These are phyloP conservation scores for Pistacia integerrima DNA, from an alignment of 345 rosid genomes.

Conservation along the genomic window DNA sequence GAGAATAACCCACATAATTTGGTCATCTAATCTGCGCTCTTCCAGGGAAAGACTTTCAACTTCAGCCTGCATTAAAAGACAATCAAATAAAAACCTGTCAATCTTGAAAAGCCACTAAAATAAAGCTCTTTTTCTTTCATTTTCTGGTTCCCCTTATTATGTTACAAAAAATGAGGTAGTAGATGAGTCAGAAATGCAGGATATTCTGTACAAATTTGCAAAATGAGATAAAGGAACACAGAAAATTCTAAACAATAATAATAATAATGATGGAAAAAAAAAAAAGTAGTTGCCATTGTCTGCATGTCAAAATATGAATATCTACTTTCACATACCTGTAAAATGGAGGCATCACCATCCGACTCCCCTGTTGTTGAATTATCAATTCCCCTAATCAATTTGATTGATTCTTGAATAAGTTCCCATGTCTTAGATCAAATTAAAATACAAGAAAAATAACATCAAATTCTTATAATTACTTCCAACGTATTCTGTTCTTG, in stretches of 20 bases:
- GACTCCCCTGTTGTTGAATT: slow-evolving; percentile 59
- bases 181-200: neutral
- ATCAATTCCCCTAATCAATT: slow-evolving; percentile 75
- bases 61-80: slow-evolving; percentile 61
- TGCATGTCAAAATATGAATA: slow-evolving; percentile 3
- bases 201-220: slow-evolving; percentile 8
- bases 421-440: slow-evolving; percentile 14
- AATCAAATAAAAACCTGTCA: slow-evolving; percentile 18
- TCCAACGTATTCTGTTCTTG: slow-evolving; percentile 92
- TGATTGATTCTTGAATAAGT: slow-evolving; percentile 35
- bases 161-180: neutral
- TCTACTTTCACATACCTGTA: slow-evolving; percentile 59
- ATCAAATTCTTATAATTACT: slow-evolving; percentile 53
- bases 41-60: slow-evolving; percentile 67
- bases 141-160: neutral
- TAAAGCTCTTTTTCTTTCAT: neutral
- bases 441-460: slow-evolving; percentile 18
- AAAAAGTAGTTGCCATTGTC: neutral
- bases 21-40: slow-evolving; percentile 73
- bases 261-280: neutral
- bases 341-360: slow-evolving; percentile 50
- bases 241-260: neutral
- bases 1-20: slow-evolving; percentile 65
- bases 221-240: slow-evolving; percentile 1
- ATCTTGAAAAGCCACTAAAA: slow-evolving; percentile 12